Conservation (phyloP, 2,329 filamentous ascomycete genomes). For the Clonostachys sp. region DNA sequence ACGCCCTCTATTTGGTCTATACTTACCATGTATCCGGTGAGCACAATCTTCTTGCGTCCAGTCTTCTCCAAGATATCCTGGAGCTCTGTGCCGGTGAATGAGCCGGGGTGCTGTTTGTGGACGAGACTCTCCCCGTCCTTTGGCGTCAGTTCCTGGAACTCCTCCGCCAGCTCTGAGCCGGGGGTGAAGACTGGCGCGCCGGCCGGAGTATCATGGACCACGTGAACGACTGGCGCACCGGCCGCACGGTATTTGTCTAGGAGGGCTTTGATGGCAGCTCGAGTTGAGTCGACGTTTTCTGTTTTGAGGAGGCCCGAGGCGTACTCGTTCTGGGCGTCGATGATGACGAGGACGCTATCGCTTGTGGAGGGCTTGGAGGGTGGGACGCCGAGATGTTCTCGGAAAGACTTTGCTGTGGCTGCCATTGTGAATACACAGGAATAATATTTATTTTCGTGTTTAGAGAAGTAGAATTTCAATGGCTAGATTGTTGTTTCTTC, state of each 20-base stretch:
- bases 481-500: too few species aligned
- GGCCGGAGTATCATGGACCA: conserved; percentile 53
- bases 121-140: conserved; percentile 51
- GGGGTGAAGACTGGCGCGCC: conserved; percentile 65
- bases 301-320: conserved; percentile 50
- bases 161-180: conserved; percentile 51
- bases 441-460: too few species aligned
- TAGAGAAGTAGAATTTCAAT: too few species aligned
- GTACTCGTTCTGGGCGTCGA: conserved; percentile 70
- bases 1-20: background rate
- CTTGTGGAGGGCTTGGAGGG: conserved; percentile 7
- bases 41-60: conserved; percentile 54
- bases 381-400: background rate
- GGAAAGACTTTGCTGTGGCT: conserved; percentile 10
- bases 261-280: background rate
- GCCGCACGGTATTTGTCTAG: conserved; percentile 1
- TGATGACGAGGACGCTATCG: conserved; percentile 61
- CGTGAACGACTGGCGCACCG: conserved; percentile 8
- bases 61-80: conserved; percentile 41
- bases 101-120: conserved; percentile 51
- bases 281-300: background rate
- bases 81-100: conserved; percentile 57
- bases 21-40: conserved; percentile 52
- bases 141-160: conserved; percentile 56
- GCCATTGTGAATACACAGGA: too few species aligned